Evolutionary conservation across 2,329 filamentous ascomycete species (phyloP), one percentile per base, ranked within the genome.

Genomic region (Nigrospora osmanthi): DNA sequence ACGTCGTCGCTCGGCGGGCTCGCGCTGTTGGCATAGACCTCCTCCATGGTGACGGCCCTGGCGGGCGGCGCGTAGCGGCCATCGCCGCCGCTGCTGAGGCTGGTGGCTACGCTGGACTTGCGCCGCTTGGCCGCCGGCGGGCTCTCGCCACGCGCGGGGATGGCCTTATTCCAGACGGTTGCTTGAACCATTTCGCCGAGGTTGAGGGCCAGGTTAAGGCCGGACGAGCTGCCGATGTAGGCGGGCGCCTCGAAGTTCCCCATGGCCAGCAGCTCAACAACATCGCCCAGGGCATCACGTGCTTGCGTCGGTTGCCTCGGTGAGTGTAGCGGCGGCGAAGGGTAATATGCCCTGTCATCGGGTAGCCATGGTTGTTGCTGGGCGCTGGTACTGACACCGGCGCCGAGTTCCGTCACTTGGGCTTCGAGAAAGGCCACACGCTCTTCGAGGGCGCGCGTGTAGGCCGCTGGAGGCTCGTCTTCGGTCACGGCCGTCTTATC

Each of bases 101-200:
- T 30, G 6, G 40, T 36, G 1, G 39, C 13, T 9, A 19, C 39
- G 23, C 40, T 42, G 7, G 32, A 35, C 16, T 42, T 42, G 12
- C 40, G n/a, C 11, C 40, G 40, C 40, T 42, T 42, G 35, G 49
- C 49, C 23, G 42, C 43, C 23, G 40, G 40, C 17, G 44, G 43
- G 35, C 34, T 43, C 13, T 47, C 44, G 16, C 39, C 38, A 5
- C 44, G 40, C 35, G 43, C 48, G 19, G 54, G 57, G n/a, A 75
- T 56, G 2, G 71, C 68, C 49, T 75, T 74, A 40, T 73, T 73
- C 72, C 72, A 75, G 1, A 75, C 71, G 15, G 71, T 75, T 0
- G 71, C 69, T 51, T 75, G 72, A 10, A 75, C 71, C 69, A 76
- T 75, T 42, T 73, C 70, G 17, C 72, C 70, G 9, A 76, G 59